Conservation (phyloP, 2,329 filamentous ascomycete genomes). For the Verticillium dahliae region DNA sequence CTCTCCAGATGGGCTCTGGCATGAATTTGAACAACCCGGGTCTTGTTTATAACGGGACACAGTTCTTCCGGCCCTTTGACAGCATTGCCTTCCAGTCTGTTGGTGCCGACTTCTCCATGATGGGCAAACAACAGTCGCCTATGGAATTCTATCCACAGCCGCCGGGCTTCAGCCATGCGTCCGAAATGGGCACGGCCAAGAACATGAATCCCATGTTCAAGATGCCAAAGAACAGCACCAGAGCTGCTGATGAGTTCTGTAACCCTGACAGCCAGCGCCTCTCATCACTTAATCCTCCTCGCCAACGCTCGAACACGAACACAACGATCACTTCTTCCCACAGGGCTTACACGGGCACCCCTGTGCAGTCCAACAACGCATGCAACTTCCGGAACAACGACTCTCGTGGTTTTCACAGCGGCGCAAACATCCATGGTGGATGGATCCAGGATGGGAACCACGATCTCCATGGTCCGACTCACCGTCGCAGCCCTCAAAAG, state of each 20-base stretch:
- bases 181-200: not conserved
- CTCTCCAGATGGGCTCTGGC: not conserved
- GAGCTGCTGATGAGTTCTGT: not conserved
- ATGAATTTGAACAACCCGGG: not conserved
- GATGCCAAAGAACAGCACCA: not conserved
- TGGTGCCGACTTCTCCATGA: not conserved
- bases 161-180: not conserved
- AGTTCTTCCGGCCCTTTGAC: not conserved
- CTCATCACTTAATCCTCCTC: not conserved
- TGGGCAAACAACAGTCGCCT: not conserved
- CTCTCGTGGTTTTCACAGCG: not conserved
- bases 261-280: not conserved
- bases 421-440: not conserved
- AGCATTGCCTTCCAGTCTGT: not conserved
- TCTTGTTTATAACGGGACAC: not conserved
- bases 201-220: not conserved
- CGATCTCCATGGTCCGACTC: constrained; percentile 1
- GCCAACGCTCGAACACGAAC: not conserved
- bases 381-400: not conserved
- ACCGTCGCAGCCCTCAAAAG: not conserved
- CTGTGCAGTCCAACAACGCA: not conserved
- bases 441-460: not conserved
- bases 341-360: not conserved
- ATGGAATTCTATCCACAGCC: not conserved
- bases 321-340: too few relatives aligned